phyloP scores from a whole-genome alignment of 768 basidiomycete genomes.

The Phaffia australis region DNA sequence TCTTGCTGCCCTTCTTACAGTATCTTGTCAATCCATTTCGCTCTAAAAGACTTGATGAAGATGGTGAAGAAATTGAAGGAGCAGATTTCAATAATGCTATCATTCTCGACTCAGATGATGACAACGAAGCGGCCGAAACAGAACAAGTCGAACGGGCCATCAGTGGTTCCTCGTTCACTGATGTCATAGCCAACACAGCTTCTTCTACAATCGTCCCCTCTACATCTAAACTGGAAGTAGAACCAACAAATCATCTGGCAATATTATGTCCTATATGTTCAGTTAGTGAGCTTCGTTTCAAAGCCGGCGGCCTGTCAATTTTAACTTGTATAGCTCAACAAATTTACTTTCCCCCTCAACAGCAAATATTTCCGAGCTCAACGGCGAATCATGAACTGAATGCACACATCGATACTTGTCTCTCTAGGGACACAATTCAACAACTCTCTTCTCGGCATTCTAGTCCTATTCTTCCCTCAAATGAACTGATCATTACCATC shows the following conservation, averaged over 20 bases:
- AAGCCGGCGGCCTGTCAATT: slow-evolving; percentile 10
- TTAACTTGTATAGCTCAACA: slow-evolving; percentile 19
- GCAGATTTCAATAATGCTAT: not conserved
- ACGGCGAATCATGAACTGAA: slow-evolving; percentile 71
- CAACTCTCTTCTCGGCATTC: slow-evolving; percentile 47
- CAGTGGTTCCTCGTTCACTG: too few species aligned
- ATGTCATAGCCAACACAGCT: too few species aligned
- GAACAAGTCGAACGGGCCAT: too few species aligned
- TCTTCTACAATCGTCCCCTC: too few species aligned
- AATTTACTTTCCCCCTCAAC: slow-evolving; percentile 59
- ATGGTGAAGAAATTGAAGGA: slow-evolving; percentile 25
- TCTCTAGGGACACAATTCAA: slow-evolving; percentile 65
- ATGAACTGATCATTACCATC: too few species aligned
- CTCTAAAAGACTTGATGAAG: slow-evolving; percentile 43
- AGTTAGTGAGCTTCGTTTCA: slow-evolving; percentile 5
- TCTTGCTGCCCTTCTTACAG: slow-evolving; percentile 51
- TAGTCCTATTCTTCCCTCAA: too few species aligned
- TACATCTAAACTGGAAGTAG: slow-evolving; percentile 1
- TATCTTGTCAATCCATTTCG: slow-evolving; percentile 28
- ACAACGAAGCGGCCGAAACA: too few species aligned
- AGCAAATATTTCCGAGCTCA: slow-evolving; percentile 43
- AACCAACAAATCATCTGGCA: slow-evolving; percentile 17
- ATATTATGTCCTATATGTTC: slow-evolving; percentile 10
- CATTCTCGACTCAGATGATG: slow-evolving; percentile 10
- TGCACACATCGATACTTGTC: slow-evolving; percentile 77